These are phyloP conservation scores for Penicillium brevicompactum DNA, from an alignment of 2,329 filamentous ascomycete genomes.

Conservation along the genomic window DNA sequence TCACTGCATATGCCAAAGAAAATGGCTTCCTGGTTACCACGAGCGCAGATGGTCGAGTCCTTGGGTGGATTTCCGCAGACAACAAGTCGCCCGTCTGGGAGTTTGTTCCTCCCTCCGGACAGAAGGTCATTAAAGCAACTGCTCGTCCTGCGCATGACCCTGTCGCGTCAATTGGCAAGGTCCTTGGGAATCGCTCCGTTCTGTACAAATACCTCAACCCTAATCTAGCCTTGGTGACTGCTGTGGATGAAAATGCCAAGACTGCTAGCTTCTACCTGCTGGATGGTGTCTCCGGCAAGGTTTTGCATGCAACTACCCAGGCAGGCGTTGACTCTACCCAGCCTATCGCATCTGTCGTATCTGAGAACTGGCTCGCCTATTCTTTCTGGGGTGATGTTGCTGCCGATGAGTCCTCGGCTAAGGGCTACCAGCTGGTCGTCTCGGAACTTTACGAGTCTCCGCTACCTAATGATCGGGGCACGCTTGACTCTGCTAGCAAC, in stretches of 20 bases:
- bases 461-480: conserved; percentile 79
- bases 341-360: conserved; percentile 74
- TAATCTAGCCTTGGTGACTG: conserved; percentile 76
- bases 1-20: conserved; percentile 30
- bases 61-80: conserved; percentile 46
- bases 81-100: conserved; percentile 64
- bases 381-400: conserved; percentile 66
- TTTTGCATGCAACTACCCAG: conserved; percentile 73
- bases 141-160: conserved; percentile 76
- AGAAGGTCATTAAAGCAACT: conserved; percentile 70
- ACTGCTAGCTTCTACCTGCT: conserved; percentile 75
- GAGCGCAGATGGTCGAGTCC: conserved; percentile 43
- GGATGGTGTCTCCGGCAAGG: conserved; percentile 80
- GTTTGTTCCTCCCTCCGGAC: conserved; percentile 66
- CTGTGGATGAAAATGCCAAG: conserved; percentile 57
- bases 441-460: conserved; percentile 90
- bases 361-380: conserved; percentile 96
- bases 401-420: conserved; percentile 54
- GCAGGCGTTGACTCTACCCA: conserved; percentile 72
- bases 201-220: conserved; percentile 96
- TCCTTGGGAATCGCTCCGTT: conserved; percentile 88
- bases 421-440: conserved; percentile 83
- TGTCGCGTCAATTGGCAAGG: conserved; percentile 91
- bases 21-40: conserved; percentile 44
- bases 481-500: conserved; percentile 68